phyloP scores from a whole-genome alignment of 2,329 filamentous ascomycete genomes.

The Podosphaera leucotricha region DNA sequence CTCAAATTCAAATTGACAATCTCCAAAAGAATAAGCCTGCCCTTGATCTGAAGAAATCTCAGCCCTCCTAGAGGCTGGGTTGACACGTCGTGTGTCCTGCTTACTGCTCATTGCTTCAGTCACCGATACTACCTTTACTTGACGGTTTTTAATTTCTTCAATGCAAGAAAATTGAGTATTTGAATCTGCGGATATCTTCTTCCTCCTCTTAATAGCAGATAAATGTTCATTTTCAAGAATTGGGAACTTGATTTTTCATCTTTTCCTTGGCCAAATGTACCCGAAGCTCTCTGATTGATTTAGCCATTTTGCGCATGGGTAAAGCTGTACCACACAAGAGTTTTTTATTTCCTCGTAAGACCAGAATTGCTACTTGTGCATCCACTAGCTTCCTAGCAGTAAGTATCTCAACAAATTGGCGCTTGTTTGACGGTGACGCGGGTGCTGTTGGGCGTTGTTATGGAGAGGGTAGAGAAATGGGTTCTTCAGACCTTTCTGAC shows the following conservation, averaged over 20 bases:
- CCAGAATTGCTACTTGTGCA: background rate
- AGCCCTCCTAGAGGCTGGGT: background rate
- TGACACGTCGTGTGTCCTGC: background rate
- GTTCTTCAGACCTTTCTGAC: background rate
- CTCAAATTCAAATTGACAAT: too few species aligned
- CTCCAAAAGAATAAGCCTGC: too few species aligned
- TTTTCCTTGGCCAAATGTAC: background rate
- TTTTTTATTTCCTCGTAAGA: background rate
- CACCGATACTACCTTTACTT: background rate
- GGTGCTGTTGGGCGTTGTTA: background rate
- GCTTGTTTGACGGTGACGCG: background rate
- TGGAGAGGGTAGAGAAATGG: background rate
- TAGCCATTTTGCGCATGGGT: background rate
- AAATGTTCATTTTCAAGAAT: background rate
- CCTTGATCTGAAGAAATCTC: too few species aligned
- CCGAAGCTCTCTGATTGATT: background rate
- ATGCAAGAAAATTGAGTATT: slow-evolving; percentile 1
- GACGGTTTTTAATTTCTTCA: background rate
- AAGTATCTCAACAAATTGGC: background rate
- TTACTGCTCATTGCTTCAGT: background rate
- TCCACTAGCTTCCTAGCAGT: background rate
- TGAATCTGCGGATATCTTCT: background rate
- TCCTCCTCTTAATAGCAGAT: background rate
- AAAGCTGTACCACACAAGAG: background rate
- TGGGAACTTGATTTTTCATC: background rate